Base-by-base conservation (phyloP, 2,329 filamentous ascomycete species). In the Bipolaris oryzae region DNA sequence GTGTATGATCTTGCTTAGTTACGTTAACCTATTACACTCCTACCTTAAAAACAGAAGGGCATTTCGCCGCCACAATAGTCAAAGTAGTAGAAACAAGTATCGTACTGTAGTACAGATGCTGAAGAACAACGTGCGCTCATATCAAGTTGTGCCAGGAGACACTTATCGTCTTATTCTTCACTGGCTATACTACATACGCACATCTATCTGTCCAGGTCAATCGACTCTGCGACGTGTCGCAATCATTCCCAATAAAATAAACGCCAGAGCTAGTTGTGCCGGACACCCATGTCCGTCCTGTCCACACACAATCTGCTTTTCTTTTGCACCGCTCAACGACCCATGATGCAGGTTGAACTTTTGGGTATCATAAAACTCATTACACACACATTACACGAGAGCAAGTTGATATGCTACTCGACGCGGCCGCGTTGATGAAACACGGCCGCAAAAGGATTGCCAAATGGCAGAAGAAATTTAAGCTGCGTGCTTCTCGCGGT, bases 401-500 rank as follows among this genome's bases (percentile, higher is more conserved):
- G 71, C 72, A 70, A 71, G 71, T 75, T 74, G 73, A 73, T 73
- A 69, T 74, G 73, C 73, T 69, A 67, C 72, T 68, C 49, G 63
- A 65, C 62, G 43, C 55, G 63, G 62, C 61, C 60, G 60, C 61
- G 63, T 70, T 73, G 71, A 72, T 74, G 68, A 74, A 73, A 72
- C 62, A 55, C 58, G 60, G 58, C 51, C 62, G 58, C 50, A 50
- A 53, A 43, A 25, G 13, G 46, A 44, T 55, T 64, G 64, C 68
- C 61, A 62, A 67, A 66, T 64, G 62, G 61, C 62, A 64, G 46
- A 58, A 46, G 53, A 63, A 63, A 63, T 64, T 63, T 73, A 80
- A 81, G 89, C 87, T 78, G 87, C 77, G 82, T 96, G 89, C 86
- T 96, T 92, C 80, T 89, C 81, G 78, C 95, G 94, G 92, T 88